phyloP scores from a whole-genome alignment of 148 eudicot species.

The Chenopodium formosanum region DNA sequence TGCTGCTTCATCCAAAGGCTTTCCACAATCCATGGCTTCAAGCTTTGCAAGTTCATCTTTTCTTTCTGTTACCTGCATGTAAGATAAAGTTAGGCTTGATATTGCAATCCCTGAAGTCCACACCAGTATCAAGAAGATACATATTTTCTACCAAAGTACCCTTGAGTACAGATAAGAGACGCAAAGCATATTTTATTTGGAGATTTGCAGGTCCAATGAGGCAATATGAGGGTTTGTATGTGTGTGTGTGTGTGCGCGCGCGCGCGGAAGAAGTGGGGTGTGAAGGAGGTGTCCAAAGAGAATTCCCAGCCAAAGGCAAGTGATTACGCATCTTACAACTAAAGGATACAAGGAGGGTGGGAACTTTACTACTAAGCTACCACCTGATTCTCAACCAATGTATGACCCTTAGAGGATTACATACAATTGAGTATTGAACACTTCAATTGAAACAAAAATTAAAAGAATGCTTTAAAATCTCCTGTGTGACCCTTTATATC shows the following conservation, averaged over 20 bases:
- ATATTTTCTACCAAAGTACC: neutral
- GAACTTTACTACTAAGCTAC: neutral
- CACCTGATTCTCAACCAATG: neutral
- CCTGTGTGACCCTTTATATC: no score
- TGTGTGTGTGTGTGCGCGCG: no score
- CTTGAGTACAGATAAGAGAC: no score
- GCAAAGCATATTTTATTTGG: no score
- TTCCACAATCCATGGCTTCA: constrained; percentile 82
- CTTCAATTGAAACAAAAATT: no score
- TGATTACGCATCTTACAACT: neutral
- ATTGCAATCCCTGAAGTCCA: neutral
- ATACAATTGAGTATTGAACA: neutral
- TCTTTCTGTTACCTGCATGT: constrained; percentile 66
- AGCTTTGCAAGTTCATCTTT: constrained; percentile 70
- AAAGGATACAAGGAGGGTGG: neutral
- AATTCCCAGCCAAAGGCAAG: neutral
- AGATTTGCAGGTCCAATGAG: no score
- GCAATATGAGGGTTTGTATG: no score
- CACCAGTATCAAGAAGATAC: neutral
- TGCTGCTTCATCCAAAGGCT: constrained; percentile 84
- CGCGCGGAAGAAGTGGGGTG: neutral
- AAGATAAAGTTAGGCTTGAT: neutral
- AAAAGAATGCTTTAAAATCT: no score
- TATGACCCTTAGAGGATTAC: neutral
- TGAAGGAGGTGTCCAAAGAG: neutral